A percentile compares a stretch with the other conserved stretches of the same genome.
Evolutionary conservation across 352 stramenopile species (phyloP).

Genomic region (Globisporangium alternatum): DNA sequence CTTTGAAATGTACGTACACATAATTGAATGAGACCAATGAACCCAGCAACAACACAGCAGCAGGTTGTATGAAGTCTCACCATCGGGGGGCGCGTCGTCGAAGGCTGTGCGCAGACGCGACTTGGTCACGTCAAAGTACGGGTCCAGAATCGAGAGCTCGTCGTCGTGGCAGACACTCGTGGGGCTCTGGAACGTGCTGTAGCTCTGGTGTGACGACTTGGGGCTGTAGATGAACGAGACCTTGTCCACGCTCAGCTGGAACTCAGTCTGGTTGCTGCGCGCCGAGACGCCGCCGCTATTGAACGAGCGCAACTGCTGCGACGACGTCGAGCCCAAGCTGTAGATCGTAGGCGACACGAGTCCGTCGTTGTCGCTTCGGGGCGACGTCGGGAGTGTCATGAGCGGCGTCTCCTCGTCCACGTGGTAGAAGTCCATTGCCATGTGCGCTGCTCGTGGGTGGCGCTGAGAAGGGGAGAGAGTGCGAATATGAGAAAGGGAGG

Average conservation of each 20-base stretch:
- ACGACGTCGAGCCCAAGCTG: conserved; percentile 18
- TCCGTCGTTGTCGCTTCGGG: conserved; percentile 25
- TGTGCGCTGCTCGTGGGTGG: not conserved
- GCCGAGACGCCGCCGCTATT: conserved; percentile 8
- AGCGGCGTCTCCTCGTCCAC: conserved; percentile 45
- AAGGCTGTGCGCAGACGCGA: conserved; percentile 68
- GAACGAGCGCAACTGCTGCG: conserved; percentile 11
- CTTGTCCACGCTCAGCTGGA: conserved; percentile 78
- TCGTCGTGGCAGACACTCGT: conserved; percentile 44
- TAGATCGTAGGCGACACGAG: conserved; percentile 18
- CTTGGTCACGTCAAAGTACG: conserved; percentile 84
- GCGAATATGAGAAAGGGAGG: not conserved
- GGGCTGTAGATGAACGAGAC: conserved; percentile 81
- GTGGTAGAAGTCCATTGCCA: conserved; percentile 44
- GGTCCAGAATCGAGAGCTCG: conserved; percentile 79
- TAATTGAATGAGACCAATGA: not conserved
- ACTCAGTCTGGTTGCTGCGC: conserved; percentile 40
- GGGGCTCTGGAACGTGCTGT: conserved; percentile 56
- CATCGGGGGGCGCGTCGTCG: conserved; percentile 55
- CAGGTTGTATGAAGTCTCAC: conserved; percentile 10
- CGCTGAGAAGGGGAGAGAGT: not conserved
- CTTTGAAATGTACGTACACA: conserved; percentile 6
- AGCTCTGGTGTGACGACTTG: conserved; percentile 30
- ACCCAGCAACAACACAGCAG: not conserved
- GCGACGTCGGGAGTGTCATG: conserved; percentile 27